A percentile compares a stretch with the other conserved stretches of the same genome.
Evolutionary conservation across 208 protist genomes (phyloP).

Genomic region (Crithidia expoeki): DNA sequence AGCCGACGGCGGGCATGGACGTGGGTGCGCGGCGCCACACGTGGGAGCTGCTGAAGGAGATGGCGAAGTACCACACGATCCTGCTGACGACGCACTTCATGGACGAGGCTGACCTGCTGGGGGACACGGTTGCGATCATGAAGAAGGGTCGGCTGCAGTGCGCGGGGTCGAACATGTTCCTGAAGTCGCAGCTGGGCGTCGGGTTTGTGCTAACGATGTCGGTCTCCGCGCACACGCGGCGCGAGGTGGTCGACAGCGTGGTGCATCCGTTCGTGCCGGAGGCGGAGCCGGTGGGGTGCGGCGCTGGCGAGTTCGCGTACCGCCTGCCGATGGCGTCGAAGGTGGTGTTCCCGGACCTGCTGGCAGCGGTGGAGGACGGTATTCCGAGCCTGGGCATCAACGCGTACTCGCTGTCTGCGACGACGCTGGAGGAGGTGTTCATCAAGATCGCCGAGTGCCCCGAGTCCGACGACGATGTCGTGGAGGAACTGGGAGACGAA

Average conservation of each 20-base stretch:
- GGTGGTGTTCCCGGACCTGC: slow-evolving; percentile 43
- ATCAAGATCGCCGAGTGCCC: slow-evolving; percentile 46
- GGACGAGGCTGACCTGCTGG: slow-evolving; percentile 96
- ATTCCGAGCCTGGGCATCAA: slow-evolving; percentile 37
- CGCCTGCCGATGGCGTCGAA: slow-evolving; percentile 57
- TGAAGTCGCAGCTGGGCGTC: slow-evolving; percentile 63
- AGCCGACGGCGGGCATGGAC: slow-evolving; percentile 94
- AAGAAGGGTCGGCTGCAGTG: slow-evolving; percentile 63
- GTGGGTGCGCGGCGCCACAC: slow-evolving; percentile 70
- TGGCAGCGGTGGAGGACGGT: slow-evolving; percentile 46
- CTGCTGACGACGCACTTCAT: slow-evolving; percentile 93
- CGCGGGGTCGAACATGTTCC: slow-evolving; percentile 60
- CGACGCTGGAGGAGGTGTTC: slow-evolving; percentile 83
- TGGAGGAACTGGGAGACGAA: slow-evolving; percentile 7
- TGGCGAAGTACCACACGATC: slow-evolving; percentile 54
- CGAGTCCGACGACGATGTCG: background rate
- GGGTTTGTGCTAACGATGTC: slow-evolving; percentile 62
- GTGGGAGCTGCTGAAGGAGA: slow-evolving; percentile 64
- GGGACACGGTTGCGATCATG: slow-evolving; percentile 94
- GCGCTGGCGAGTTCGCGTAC: slow-evolving; percentile 47
- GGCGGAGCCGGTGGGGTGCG: slow-evolving; percentile 36
- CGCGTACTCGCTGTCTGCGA: slow-evolving; percentile 63
- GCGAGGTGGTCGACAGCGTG: slow-evolving; percentile 13
- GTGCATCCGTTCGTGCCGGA: slow-evolving; percentile 29
- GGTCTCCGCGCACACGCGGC: slow-evolving; percentile 35